These are phyloP conservation scores for Athelia psychrophila DNA, from an alignment of 1,284 basidiomycete species.

Conservation along the genomic window DNA sequence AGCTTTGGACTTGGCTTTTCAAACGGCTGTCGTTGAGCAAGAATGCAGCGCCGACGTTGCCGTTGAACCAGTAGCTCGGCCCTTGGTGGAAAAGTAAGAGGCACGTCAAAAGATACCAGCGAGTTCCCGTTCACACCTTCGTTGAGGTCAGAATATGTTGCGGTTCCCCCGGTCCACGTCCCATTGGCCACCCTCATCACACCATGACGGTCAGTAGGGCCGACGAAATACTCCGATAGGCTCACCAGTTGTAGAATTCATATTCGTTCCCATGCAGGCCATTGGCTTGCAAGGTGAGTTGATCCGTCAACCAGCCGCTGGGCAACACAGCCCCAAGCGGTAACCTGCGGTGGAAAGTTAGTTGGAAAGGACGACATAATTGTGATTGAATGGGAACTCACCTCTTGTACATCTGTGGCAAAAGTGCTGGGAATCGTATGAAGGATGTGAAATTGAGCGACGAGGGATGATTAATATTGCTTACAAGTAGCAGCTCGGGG, in stretches of 20 bases:
- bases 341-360: slow-evolving; percentile 28
- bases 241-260: slow-evolving; percentile 54
- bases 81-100: slow-evolving; percentile 26
- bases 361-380: too few species aligned
- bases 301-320: slow-evolving; percentile 48
- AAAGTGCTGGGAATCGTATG: too few species aligned
- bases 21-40: slow-evolving; percentile 43
- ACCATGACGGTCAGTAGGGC: slow-evolving; percentile 1
- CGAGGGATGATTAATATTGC: too few species aligned
- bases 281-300: slow-evolving; percentile 51
- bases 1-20: slow-evolving; percentile 44
- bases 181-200: slow-evolving; percentile 42
- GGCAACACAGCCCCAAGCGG: slow-evolving; percentile 48
- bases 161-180: slow-evolving; percentile 51
- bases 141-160: slow-evolving; percentile 50
- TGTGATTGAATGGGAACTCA: too few species aligned
- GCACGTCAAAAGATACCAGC: neutral
- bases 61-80: slow-evolving; percentile 63
- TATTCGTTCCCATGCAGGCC: slow-evolving; percentile 54
- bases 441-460: too few species aligned
- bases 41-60: slow-evolving; percentile 49
- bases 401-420: too few species aligned
- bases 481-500: too few species aligned
- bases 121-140: slow-evolving; percentile 37
- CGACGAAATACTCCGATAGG: neutral